Percentiles rank a stretch among this genome's conserved stretches.
phyloP scores from a whole-genome alignment of 1,139 yeast species.

The Blastobotrys elegans region DNA sequence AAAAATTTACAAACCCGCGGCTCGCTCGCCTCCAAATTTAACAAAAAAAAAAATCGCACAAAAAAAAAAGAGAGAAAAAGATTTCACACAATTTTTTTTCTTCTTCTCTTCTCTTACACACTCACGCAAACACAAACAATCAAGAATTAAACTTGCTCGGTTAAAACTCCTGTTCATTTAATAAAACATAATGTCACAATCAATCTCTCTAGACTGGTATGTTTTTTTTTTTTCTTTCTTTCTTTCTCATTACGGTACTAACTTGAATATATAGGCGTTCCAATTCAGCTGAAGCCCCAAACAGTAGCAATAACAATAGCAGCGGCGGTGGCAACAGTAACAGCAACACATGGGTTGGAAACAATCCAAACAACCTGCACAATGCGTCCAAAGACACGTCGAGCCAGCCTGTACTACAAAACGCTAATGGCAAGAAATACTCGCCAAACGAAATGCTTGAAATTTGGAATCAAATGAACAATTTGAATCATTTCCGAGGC shows the following conservation, averaged over 20 bases:
- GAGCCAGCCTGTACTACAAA: conserved; percentile 13
- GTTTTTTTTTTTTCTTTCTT: conserved; percentile 17
- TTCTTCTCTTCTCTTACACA: conserved; percentile 1
- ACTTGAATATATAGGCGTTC: neutral
- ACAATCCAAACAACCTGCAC: neutral
- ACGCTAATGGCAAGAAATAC: conserved; percentile 35
- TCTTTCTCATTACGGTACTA: neutral
- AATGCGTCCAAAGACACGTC: neutral
- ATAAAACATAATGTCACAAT: conserved; percentile 24
- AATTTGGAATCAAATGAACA: conserved; percentile 48
- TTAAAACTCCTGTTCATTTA: neutral
- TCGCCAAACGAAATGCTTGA: conserved; percentile 50
- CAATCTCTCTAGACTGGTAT: conserved; percentile 40
- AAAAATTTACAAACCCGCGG: too few relatives aligned
- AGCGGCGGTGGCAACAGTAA: neutral
- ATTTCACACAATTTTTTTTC: neutral
- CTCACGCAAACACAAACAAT: neutral
- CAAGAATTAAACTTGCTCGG: neutral
- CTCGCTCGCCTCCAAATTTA: neutral
- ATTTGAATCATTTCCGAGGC: conserved; percentile 24
- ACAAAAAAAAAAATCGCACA: neutral
- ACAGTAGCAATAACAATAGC: neutral
- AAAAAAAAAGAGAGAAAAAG: neutral
- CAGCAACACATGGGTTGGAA: neutral
- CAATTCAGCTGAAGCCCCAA: neutral